Evolutionary conservation across 805 yeast species (phyloP), one percentile per base, ranked within the genome.

Genomic region (Candida ponderosae): DNA sequence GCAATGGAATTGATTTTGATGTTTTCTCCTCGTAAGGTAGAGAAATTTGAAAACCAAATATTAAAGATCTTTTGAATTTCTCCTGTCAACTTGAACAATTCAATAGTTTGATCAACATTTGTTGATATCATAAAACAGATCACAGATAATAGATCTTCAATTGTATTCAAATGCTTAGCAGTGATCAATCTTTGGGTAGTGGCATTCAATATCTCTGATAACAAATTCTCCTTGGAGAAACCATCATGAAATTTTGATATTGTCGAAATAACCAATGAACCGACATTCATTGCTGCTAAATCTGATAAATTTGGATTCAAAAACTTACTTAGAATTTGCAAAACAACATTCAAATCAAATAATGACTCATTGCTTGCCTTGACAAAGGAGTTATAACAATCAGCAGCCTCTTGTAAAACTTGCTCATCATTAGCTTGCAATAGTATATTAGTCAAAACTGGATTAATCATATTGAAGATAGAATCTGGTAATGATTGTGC

Each of bases 11-110:
- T 72, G 35, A 65, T 76, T 43, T 74, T 68, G 34, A 89, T 86
- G 40, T 76, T 76, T 20, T 78, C 83, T 0, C 97, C 96, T 41
- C 90, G 68, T 29, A 89, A 73, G 2, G 81, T 76, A 47, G 85
- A 90, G 57, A 86, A 89, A 3, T 86, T 72, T 19, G 74, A 76
- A 34, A 90, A 70, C 97, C 97, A 93, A 36, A 83, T 79, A 2
- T 81, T 79, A 36, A 90, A 55, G 1, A 86, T 74, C 4, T 70
- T 58, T 18, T 63, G 62, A 9, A 88, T 62, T 7, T 47, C 54
- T 8, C 64, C 39, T 6, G 45, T 45, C 39, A 74, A 61, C 17
- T 66, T 61, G 36, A 90, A 67, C 40, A 86, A 79, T 29, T 75
- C 66, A 3, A 89, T 60, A 28, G 86, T 78, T 15, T 78, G 78